Conservation (phyloP, 2,329 filamentous ascomycete genomes). For the Rhinocladiella mackenziei region DNA sequence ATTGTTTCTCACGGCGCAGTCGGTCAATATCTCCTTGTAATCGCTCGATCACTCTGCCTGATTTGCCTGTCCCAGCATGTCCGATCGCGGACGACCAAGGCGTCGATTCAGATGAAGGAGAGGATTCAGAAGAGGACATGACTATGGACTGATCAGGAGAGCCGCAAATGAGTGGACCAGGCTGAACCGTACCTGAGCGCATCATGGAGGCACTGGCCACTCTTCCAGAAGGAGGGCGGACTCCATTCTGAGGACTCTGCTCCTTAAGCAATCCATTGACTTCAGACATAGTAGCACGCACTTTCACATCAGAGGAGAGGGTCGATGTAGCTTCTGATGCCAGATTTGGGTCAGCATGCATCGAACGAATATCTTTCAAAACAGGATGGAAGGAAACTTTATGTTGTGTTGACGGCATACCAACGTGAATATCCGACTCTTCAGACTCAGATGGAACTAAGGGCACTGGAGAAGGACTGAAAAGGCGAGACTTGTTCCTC, state of each 20-base stretch:
- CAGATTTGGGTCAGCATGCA: conserved; percentile 10
- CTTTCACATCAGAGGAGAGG: conserved; percentile 14
- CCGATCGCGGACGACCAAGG: conserved; percentile 50
- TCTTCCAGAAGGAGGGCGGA: conserved; percentile 20
- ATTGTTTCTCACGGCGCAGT: conserved; percentile 44
- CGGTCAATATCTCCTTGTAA: conserved; percentile 50
- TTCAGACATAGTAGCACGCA: conserved; percentile 23
- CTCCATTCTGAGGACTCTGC: conserved; percentile 20
- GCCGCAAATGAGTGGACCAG: too few relatives aligned
- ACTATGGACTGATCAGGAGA: conserved; percentile 13
- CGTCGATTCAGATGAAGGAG: conserved; percentile 31
- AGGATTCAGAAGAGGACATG: conserved; percentile 22
- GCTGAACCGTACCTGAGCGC: conserved; percentile 21
- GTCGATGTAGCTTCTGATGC: conserved; percentile 2
- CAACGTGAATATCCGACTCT: conserved; percentile 1
- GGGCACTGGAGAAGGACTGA: conserved; percentile 15
- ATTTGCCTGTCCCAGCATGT: conserved; percentile 48
- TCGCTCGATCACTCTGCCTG: conserved; percentile 49
- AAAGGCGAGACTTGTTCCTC: conserved; percentile 22
- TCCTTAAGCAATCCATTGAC: conserved; percentile 27
- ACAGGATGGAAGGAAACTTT: too few relatives aligned
- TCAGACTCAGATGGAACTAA: conserved; percentile 6
- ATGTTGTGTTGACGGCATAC: conserved; percentile 9
- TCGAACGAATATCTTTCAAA: too few relatives aligned
- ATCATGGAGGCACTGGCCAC: conserved; percentile 27